Conservation (phyloP, 78 protist species). For the Guillardia theta region DNA sequence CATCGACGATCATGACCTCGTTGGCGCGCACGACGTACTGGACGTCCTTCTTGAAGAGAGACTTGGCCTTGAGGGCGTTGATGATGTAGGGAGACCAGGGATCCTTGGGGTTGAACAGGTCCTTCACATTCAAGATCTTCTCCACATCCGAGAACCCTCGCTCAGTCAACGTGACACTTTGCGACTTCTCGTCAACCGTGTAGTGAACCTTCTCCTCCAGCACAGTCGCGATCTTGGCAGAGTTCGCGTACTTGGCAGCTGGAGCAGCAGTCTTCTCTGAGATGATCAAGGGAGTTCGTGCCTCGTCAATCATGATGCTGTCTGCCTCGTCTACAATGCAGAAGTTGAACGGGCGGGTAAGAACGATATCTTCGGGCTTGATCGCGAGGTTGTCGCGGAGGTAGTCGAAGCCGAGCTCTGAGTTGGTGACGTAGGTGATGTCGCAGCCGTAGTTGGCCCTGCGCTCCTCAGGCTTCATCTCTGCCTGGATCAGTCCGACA, state of each 20-base stretch:
- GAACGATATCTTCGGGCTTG: neutral
- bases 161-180: conserved; percentile 18
- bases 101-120: neutral
- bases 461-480: neutral
- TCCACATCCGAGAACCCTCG: neutral
- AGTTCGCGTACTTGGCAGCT: neutral
- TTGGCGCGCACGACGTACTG: conserved; percentile 2
- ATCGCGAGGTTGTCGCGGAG: conserved; percentile 57
- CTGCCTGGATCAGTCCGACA: conserved; percentile 48
- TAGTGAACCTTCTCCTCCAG: conserved; percentile 24
- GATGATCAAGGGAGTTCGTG: conserved; percentile 52
- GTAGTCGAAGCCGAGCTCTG: conserved; percentile 59
- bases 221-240: neutral
- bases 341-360: conserved; percentile 37
- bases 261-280: conserved; percentile 6
- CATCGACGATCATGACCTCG: conserved; percentile 55
- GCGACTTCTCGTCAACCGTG: conserved; percentile 38
- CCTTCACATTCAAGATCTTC: neutral
- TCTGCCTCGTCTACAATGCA: conserved; percentile 61
- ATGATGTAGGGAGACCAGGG: conserved; percentile 52
- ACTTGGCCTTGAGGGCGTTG: conserved; percentile 53
- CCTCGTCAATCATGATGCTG: conserved; percentile 58
- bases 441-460: conserved; percentile 28
- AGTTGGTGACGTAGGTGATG: conserved; percentile 45
- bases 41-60: conserved; percentile 27